Conservation (phyloP, 202 grass and related monocot genomes). For the Panicum hallii region DNA sequence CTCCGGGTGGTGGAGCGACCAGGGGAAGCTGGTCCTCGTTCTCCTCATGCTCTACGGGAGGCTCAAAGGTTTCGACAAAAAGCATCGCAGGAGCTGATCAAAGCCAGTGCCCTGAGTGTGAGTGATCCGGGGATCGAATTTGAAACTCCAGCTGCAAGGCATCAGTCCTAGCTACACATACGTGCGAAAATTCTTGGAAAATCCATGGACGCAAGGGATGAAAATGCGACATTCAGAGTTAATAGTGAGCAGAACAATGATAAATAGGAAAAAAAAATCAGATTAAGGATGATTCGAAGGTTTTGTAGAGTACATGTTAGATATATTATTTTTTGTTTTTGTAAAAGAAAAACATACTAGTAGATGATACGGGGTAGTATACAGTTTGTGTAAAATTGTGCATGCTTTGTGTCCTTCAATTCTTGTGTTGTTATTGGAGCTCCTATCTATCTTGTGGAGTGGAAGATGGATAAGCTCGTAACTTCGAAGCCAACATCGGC, state of each 20-base stretch:
- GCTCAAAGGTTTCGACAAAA: constrained; percentile 52
- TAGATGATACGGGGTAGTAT: too few species aligned
- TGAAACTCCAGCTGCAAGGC: not conserved
- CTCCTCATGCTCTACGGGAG: constrained; percentile 67
- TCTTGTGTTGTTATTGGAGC: too few species aligned
- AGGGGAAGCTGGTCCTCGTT: constrained; percentile 58
- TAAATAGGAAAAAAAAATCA: not conserved
- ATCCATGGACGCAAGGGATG: not conserved
- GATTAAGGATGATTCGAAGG: not conserved
- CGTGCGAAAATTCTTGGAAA: not conserved
- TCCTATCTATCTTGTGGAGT: too few species aligned
- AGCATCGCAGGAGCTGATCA: not conserved
- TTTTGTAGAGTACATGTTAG: not conserved
- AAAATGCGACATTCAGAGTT: not conserved
- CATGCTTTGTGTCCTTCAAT: too few species aligned
- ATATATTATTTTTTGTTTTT: not conserved
- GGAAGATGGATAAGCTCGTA: too few species aligned
- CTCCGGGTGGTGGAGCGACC: constrained; percentile 64
- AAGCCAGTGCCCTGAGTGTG: not conserved
- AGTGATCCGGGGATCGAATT: not conserved
- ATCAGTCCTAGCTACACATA: not conserved
- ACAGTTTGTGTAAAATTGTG: too few species aligned
- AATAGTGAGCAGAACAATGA: not conserved
- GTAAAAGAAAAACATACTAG: too few species aligned
- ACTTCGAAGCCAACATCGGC: too few species aligned